These are phyloP conservation scores for Gautieria morchelliformis DNA, from an alignment of 768 basidiomycete genomes.

Conservation along the genomic window DNA sequence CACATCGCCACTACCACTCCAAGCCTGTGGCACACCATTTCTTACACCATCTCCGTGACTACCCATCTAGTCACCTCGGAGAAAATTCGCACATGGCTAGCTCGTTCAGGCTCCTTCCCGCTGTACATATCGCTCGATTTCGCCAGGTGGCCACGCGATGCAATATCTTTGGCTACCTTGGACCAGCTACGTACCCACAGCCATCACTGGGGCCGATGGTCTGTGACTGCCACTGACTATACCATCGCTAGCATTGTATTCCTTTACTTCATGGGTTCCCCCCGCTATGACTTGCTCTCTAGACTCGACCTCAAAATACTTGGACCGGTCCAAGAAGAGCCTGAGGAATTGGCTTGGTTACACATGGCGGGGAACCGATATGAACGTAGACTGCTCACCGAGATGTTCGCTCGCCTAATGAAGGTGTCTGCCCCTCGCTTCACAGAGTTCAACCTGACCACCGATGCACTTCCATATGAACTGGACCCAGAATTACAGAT, in stretches of 20 bases:
- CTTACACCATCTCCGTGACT: slow-evolving; percentile 35
- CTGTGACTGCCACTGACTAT: slow-evolving; percentile 10
- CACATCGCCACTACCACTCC: slow-evolving; percentile 45
- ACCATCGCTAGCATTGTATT: slow-evolving; percentile 11
- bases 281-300: not conserved
- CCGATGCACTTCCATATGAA: slow-evolving; percentile 15
- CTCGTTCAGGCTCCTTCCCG: slow-evolving; percentile 41
- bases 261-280: not conserved
- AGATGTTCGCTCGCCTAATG: slow-evolving; percentile 7
- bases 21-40: slow-evolving; percentile 49
- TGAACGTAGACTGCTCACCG: not conserved
- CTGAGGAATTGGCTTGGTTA: not conserved
- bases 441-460: slow-evolving; percentile 11
- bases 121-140: slow-evolving; percentile 47
- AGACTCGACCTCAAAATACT: not conserved
- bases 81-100: slow-evolving; percentile 46
- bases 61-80: slow-evolving; percentile 29
- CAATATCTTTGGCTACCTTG: slow-evolving; percentile 40
- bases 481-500: slow-evolving; percentile 41
- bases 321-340: not conserved
- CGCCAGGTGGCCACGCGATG: slow-evolving; percentile 33
- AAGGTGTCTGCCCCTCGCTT: slow-evolving; percentile 1
- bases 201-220: slow-evolving; percentile 41
- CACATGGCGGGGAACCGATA: not conserved
- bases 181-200: slow-evolving; percentile 50